Evolutionary conservation across 1,284 basidiomycete genomes (phyloP), one percentile per base, ranked within the genome.

Genomic region (Moesziomyces globuligerus): DNA sequence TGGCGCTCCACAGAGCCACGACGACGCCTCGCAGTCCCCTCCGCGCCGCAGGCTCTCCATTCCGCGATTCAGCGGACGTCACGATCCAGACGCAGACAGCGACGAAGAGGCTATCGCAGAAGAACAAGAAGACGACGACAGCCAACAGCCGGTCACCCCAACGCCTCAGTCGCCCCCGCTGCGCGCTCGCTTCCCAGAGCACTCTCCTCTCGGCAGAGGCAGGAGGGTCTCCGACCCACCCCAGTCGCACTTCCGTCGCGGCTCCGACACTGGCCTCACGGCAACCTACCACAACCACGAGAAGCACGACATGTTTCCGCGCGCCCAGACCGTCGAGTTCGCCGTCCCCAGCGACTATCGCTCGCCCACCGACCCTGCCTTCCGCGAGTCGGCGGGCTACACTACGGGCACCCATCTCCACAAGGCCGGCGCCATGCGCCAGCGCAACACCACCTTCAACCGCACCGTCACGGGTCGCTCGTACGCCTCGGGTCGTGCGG

Each of bases 291-390:
- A 23, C 21, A 47, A 41, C n/a, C 53, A 57, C 21, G 69, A 75
- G 48, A 62, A 67, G 46, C 48, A 25, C 36, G 70, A 72, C 37
- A 76, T 82, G 24, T 86, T 87, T 40, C 86, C 86, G 4, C 83
- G 87, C 1, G 85, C 86, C 1, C 86, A 85, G 61, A 88, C 87
- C 0, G 87, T 88, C 55, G 87, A 88, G 50, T 88, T 88, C 59
- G 83, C 85, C 15, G 84, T 86, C 7, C 80, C 71, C 56, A 41
- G 80, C 72, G 65, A 64, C 34, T 64, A 50, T n/a, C 64, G 64
- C 0, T 62, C 64, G 13, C 26, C 54, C 9, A 11, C 28, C 25
- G 66, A 68, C 6, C 11, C 45, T 9, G 21, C 48, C 25, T 39
- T 51, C 15, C 54, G 53, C 4, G 49, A 57, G 21, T 18, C 26